A percentile compares a stretch with the other conserved stretches of the same genome.
Conservation (phyloP, 345 rosid species). For the Eucalyptus sp. region DNA sequence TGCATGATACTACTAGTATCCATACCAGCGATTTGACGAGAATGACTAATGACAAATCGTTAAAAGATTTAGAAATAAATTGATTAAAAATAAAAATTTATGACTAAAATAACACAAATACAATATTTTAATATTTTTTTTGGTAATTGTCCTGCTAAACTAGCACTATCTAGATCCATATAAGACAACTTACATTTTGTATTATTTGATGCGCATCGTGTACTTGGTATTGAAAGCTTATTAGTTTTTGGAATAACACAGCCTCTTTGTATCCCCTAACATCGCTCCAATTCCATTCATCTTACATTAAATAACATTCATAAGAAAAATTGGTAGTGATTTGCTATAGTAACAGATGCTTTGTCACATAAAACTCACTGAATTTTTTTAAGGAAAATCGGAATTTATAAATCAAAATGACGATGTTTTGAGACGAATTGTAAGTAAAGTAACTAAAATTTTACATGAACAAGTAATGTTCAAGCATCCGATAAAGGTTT, state of each 20-base stretch:
- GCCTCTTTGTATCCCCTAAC: background rate
- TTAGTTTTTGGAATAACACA: background rate
- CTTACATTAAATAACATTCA: background rate
- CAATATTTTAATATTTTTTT: too few relatives aligned
- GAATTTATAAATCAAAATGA: background rate
- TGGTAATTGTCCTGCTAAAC: background rate
- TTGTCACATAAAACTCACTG: background rate
- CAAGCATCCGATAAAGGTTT: background rate
- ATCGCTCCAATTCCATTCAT: background rate
- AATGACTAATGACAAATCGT: background rate
- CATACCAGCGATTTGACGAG: fast-evolving
- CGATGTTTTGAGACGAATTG: background rate
- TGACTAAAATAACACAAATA: too few relatives aligned
- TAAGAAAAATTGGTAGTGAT: background rate
- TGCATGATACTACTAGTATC: too few relatives aligned
- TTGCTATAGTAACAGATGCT: background rate
- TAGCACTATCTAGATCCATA: background rate
- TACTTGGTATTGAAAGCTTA: background rate
- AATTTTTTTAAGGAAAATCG: background rate
- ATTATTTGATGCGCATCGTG: background rate
- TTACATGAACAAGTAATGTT: background rate
- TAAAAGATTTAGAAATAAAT: too few relatives aligned
- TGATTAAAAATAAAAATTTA: fast-evolving
- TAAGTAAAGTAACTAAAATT: background rate
- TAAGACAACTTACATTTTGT: background rate